A percentile compares a stretch with the other conserved stretches of the same genome.
Evolutionary conservation across 768 basidiomycete genomes (phyloP).

Genomic region (Pisolithus orientalis): DNA sequence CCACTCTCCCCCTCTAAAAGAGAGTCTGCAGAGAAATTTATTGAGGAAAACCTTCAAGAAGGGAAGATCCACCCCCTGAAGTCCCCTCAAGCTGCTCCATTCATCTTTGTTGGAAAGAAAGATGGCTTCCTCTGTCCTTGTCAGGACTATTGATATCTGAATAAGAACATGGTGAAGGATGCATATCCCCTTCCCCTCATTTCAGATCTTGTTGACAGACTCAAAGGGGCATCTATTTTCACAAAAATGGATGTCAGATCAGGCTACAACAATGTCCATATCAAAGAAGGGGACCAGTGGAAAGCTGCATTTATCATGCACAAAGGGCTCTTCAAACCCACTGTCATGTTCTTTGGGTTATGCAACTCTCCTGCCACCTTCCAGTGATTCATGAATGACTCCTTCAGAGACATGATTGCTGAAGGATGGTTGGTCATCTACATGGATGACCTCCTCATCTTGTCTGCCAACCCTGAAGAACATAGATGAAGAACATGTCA

Average conservation of each 20-base stretch:
- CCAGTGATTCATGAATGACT: too few species aligned
- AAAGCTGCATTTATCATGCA: not conserved
- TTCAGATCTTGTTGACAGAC: not conserved
- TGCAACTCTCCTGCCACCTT: too few species aligned
- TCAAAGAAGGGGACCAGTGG: not conserved
- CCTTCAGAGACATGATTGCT: too few species aligned
- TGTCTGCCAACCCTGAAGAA: not conserved
- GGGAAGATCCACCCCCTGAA: too few species aligned
- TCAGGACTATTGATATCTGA: not conserved
- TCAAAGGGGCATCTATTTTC: not conserved
- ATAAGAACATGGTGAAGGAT: not conserved
- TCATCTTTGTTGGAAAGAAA: too few species aligned
- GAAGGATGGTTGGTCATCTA: not conserved
- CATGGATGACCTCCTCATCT: not conserved
- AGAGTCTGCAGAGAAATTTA: too few species aligned
- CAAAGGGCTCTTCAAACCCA: not conserved
- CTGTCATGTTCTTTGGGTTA: not conserved
- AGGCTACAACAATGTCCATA: too few species aligned
- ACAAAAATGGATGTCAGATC: not conserved
- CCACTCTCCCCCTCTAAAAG: too few species aligned
- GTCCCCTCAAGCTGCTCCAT: too few species aligned
- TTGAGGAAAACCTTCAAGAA: too few species aligned
- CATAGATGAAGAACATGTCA: not conserved
- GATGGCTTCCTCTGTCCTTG: too few species aligned
- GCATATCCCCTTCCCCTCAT: not conserved